A percentile compares a stretch with the other conserved stretches of the same genome.
Conservation (phyloP, 306 rosid species). For the Trifolium subterraneum region DNA sequence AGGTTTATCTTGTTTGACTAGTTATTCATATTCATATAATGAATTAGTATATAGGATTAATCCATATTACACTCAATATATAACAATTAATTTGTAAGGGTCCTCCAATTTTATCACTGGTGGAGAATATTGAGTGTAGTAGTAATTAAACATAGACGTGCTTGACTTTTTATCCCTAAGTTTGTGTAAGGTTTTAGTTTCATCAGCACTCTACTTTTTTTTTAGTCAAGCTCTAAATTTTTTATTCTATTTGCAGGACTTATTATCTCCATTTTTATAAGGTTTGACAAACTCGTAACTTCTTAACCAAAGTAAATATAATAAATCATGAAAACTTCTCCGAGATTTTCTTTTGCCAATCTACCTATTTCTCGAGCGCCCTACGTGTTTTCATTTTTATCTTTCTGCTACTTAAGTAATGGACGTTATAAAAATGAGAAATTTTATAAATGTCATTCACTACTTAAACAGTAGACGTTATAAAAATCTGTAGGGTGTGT, state of each 20-base stretch:
- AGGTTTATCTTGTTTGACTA: slow-evolving; percentile 25
- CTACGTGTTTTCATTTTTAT: too few species aligned
- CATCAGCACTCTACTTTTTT: not conserved
- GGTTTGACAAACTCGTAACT: not conserved
- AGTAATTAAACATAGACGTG: not conserved
- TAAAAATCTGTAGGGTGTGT: too few species aligned
- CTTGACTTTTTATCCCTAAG: not conserved
- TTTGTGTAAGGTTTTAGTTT: not conserved
- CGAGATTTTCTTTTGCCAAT: too few species aligned
- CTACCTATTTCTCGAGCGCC: too few species aligned
- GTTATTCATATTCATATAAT: not conserved
- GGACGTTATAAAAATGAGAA: too few species aligned
- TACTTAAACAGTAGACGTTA: too few species aligned
- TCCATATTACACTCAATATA: not conserved
- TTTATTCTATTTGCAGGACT: not conserved
- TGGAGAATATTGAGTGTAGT: not conserved
- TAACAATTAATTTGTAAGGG: not conserved
- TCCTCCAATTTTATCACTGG: not conserved
- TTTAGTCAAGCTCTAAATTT: not conserved
- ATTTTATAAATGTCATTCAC: too few species aligned
- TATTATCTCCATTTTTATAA: not conserved
- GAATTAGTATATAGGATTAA: not conserved
- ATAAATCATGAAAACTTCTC: too few species aligned
- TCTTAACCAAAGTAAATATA: too few species aligned
- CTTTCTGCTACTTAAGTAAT: too few species aligned